phyloP scores from a whole-genome alignment of 352 stramenopile species.

The Phytopythium sindhum region DNA sequence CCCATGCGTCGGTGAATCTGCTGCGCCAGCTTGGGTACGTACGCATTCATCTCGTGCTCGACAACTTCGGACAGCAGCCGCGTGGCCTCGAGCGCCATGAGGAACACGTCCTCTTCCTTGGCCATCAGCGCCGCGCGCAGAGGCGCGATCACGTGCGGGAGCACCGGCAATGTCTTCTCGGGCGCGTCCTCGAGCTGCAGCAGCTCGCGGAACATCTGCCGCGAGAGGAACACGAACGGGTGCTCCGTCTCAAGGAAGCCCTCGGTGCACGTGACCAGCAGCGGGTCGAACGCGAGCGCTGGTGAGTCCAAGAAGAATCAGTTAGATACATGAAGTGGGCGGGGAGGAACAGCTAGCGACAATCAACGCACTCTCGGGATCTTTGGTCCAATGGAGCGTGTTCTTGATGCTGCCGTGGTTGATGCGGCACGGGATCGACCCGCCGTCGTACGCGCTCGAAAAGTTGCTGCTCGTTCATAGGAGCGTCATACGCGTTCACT shows the following conservation, averaged over 20 bases:
- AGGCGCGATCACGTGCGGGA: constrained; percentile 58
- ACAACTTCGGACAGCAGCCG: constrained; percentile 61
- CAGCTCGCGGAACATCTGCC: constrained; percentile 69
- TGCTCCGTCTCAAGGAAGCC: constrained; percentile 74
- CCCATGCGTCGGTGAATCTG: constrained; percentile 75
- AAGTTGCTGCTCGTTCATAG: constrained; percentile 47
- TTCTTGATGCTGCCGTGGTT: constrained; percentile 80
- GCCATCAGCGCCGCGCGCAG: constrained; percentile 61
- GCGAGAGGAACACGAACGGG: constrained; percentile 76
- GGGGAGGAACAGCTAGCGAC: neutral
- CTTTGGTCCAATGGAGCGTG: constrained; percentile 66
- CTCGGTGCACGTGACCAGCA: constrained; percentile 71
- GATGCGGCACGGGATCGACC: constrained; percentile 73
- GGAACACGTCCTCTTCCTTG: constrained; percentile 66
- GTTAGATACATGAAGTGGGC: neutral
- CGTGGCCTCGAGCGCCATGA: constrained; percentile 65
- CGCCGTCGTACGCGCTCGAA: constrained; percentile 57
- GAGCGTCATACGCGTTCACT: neutral
- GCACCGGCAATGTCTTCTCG: constrained; percentile 52
- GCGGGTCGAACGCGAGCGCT: constrained; percentile 59
- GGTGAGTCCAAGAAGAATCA: neutral
- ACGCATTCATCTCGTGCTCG: constrained; percentile 72
- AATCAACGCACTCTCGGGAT: constrained; percentile 36
- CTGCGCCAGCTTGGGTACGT: constrained; percentile 68
- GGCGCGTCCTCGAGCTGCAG: constrained; percentile 54